Evolutionary conservation across 129 eudicot species (phyloP).

Genomic region (Flaveria ramosissima): DNA sequence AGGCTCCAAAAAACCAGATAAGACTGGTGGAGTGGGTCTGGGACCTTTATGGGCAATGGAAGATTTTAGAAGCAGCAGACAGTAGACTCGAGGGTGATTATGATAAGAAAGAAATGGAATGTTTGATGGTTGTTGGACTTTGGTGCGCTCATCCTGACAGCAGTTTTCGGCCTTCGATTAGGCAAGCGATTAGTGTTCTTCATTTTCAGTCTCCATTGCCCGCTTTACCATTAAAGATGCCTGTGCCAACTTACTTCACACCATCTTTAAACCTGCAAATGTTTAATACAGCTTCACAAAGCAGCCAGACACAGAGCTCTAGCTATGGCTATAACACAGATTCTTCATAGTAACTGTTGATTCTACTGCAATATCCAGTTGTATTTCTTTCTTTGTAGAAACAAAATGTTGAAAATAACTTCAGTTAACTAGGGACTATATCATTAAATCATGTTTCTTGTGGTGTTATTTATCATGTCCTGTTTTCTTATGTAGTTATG

Average conservation of each 20-base stretch:
- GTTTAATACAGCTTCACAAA: conserved; percentile 19
- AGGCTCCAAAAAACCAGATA: conserved; percentile 15
- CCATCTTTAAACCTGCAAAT: conserved; percentile 16
- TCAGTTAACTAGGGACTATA: background rate
- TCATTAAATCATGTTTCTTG: background rate
- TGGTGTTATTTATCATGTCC: conserved; percentile 13
- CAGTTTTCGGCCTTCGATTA: conserved; percentile 40
- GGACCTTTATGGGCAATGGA: conserved; percentile 42
- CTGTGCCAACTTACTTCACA: conserved; percentile 40
- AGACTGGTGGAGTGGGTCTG: conserved; percentile 47
- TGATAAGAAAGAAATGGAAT: conserved; percentile 40
- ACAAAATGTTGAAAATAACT: background rate
- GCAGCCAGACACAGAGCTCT: conserved; percentile 28
- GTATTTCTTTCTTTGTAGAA: background rate
- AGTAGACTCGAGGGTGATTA: conserved; percentile 24
- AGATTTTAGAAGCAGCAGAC: conserved; percentile 49
- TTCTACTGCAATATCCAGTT: background rate
- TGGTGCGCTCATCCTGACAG: conserved; percentile 60
- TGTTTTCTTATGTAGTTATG: conserved; percentile 15
- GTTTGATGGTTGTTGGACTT: conserved; percentile 49
- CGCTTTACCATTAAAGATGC: conserved; percentile 34
- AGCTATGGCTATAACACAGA: conserved; percentile 34
- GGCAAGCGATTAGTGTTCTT: conserved; percentile 46
- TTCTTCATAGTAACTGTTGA: conserved; percentile 26
- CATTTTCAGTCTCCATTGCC: conserved; percentile 45